Percentiles rank a stretch among this genome's conserved stretches.
Conservation (phyloP, 169 alveolate species). For the Sarcocystis neurona region DNA sequence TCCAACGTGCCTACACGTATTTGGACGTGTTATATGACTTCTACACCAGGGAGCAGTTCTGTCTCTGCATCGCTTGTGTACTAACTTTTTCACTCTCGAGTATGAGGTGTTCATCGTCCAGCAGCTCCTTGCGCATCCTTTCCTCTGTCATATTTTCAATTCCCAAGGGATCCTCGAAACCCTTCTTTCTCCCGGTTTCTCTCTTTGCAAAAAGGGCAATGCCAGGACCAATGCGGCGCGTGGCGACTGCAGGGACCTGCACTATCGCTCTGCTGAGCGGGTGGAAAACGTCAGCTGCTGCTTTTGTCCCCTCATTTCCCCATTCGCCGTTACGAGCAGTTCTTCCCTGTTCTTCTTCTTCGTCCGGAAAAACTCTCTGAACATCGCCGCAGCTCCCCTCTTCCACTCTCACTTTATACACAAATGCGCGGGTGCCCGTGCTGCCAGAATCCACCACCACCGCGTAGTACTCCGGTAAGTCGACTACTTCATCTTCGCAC, state of each 20-base stretch:
- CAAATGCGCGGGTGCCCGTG: slow-evolving; percentile 40
- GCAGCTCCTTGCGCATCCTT: not conserved
- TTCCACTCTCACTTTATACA: not conserved
- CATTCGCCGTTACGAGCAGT: no score
- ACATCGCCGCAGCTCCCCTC: not conserved
- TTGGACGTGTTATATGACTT: no score
- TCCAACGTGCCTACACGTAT: no score
- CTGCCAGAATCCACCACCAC: slow-evolving; percentile 54
- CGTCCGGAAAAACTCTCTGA: no score
- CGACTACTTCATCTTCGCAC: no score
- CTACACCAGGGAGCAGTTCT: no score
- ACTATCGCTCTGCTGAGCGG: slow-evolving; percentile 16
- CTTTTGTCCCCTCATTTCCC: no score
- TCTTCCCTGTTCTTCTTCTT: no score
- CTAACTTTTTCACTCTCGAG: not conserved
- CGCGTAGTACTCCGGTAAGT: no score
- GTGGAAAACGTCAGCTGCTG: no score
- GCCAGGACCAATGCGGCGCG: slow-evolving; percentile 41
- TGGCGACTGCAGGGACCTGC: slow-evolving; percentile 26
- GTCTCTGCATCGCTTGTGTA: no score
- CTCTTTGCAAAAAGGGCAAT: slow-evolving; percentile 20
- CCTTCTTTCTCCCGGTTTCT: not conserved
- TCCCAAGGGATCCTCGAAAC: no score
- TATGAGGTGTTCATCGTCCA: not conserved
- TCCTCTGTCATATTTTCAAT: not conserved